These are phyloP conservation scores for Monilinia vaccinii-corymbosi DNA, from an alignment of 2,329 filamentous ascomycete species.

Conservation along the genomic window DNA sequence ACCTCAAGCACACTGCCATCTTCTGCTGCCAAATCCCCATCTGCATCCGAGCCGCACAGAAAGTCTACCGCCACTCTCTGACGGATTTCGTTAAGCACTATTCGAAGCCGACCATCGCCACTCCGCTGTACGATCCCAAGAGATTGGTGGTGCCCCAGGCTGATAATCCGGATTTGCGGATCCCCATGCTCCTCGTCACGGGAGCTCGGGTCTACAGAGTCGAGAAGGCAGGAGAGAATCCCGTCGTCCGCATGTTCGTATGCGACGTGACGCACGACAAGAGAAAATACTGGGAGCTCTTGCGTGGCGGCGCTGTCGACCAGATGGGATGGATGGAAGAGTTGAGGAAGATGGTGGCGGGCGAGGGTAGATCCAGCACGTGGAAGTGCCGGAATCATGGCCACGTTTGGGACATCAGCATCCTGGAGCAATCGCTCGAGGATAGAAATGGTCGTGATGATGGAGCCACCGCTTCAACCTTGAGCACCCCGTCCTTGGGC, in stretches of 20 bases:
- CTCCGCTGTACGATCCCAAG: background rate
- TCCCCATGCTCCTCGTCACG: background rate
- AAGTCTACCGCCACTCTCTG: background rate
- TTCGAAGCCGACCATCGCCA: background rate
- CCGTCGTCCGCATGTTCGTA: background rate
- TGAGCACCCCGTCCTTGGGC: background rate
- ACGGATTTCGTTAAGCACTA: background rate
- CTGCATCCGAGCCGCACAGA: background rate
- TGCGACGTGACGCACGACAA: background rate
- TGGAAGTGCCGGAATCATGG: background rate
- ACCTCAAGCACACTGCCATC: background rate
- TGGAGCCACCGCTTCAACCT: background rate
- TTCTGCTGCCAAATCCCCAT: background rate
- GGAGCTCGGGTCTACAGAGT: background rate
- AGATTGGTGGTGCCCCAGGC: background rate
- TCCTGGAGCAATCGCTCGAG: background rate
- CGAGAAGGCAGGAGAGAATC: background rate
- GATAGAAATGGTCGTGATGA: background rate
- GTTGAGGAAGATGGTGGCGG: background rate
- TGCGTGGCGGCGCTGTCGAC: background rate
- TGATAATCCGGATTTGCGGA: background rate
- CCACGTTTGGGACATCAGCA: background rate
- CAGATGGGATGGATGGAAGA: background rate
- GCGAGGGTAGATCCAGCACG: background rate
- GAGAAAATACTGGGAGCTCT: slow-evolving; percentile 1